Evolutionary conservation across 352 stramenopile species (phyloP).

Genomic region (Phytophthora quininea): DNA sequence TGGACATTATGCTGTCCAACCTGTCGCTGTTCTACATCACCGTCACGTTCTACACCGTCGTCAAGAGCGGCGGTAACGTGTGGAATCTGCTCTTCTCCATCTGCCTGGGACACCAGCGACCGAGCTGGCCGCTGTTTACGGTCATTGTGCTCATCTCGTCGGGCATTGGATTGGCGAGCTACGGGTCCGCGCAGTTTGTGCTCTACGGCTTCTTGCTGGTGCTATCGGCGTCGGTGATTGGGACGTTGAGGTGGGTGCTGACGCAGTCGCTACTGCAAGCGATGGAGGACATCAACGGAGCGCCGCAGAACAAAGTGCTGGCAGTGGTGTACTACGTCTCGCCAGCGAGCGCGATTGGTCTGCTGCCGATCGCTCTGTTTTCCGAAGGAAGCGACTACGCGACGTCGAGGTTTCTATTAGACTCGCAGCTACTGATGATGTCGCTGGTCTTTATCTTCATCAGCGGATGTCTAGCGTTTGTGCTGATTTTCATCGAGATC

Average conservation of each 20-base stretch:
- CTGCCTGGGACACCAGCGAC: conserved; percentile 70
- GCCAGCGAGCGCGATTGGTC: conserved; percentile 64
- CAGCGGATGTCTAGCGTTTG: conserved; percentile 72
- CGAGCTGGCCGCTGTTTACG: conserved; percentile 50
- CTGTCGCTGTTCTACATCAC: conserved; percentile 88
- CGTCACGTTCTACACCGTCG: conserved; percentile 87
- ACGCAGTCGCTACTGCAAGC: conserved; percentile 81
- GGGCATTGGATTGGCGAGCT: conserved; percentile 76
- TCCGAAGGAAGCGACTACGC: conserved; percentile 56
- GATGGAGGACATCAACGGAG: conserved; percentile 53
- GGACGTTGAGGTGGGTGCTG: conserved; percentile 80
- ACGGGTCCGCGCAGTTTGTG: conserved; percentile 79
- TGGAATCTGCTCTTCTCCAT: conserved; percentile 89
- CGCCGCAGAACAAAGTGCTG: conserved; percentile 60
- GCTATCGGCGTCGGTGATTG: conserved; percentile 66
- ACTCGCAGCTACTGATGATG: conserved; percentile 53
- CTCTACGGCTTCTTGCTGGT: conserved; percentile 75
- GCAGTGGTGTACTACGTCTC: conserved; percentile 88
- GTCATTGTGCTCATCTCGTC: conserved; percentile 76
- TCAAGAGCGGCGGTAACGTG: conserved; percentile 79
- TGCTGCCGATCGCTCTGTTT: conserved; percentile 72
- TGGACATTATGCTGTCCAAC: conserved; percentile 87
- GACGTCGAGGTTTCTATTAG: conserved; percentile 61
- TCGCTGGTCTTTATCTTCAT: conserved; percentile 71
- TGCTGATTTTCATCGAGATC: conserved; percentile 86